Evolutionary conservation across 1,284 basidiomycete genomes (phyloP).

Genomic region (Fistulinella cinereoalba): DNA sequence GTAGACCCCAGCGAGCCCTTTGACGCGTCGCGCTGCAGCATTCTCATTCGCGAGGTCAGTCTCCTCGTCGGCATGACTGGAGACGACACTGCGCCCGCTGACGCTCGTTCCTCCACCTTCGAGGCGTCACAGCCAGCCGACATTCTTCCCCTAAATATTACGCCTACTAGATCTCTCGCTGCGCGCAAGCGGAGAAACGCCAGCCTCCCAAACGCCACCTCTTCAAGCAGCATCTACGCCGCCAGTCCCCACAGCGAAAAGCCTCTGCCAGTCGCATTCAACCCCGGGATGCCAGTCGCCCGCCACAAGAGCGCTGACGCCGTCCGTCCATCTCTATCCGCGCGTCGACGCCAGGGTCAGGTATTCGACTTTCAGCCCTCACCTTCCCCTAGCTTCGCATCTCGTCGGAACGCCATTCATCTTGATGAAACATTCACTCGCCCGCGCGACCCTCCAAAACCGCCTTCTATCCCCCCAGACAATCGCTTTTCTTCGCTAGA

Average conservation of each 20-base stretch:
- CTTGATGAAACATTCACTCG: constrained; percentile 13
- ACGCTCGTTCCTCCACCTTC: background rate
- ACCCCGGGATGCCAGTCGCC: constrained; percentile 4
- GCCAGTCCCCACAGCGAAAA: background rate
- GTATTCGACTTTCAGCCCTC: constrained; percentile 22
- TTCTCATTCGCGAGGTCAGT: constrained; percentile 34
- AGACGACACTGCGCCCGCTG: constrained; percentile 16
- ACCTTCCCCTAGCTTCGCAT: background rate
- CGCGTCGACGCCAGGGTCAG: constrained; percentile 27
- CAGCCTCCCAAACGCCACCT: background rate
- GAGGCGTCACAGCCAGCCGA: constrained; percentile 8
- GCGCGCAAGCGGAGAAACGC: constrained; percentile 9
- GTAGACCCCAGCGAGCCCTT: constrained; percentile 1
- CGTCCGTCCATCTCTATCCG: constrained; percentile 9
- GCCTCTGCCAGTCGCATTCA: background rate
- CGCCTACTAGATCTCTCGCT: constrained; percentile 23
- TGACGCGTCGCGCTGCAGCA: constrained; percentile 22
- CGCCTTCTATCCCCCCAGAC: constrained; percentile 4
- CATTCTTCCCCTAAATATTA: constrained; percentile 18
- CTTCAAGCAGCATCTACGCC: background rate
- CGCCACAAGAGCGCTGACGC: constrained; percentile 9
- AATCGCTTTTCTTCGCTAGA: constrained; percentile 31
- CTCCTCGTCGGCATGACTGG: constrained; percentile 30
- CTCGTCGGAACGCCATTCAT: constrained; percentile 4
- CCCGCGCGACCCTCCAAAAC: constrained; percentile 23